Evolutionary conservation across 2,329 filamentous ascomycete genomes (phyloP).

Genomic region (Aspergillus bombycis): DNA sequence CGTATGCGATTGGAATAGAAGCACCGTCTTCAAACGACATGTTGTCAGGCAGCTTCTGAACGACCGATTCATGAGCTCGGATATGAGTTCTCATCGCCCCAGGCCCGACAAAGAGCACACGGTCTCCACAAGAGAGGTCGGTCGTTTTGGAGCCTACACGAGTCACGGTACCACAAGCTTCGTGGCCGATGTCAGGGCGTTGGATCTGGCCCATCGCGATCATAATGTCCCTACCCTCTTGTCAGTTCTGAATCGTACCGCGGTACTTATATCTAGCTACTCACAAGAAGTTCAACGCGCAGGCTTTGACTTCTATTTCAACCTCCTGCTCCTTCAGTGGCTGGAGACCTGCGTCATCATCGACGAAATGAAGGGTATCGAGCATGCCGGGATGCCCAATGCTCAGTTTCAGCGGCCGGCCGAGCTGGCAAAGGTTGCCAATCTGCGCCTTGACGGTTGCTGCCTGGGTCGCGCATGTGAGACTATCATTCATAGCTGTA

Average conservation of each 20-base stretch:
- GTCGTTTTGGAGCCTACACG: background rate
- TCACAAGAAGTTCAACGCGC: background rate
- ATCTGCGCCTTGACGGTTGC: too few relatives aligned
- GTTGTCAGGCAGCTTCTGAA: background rate
- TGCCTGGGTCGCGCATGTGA: too few relatives aligned
- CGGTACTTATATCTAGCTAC: background rate
- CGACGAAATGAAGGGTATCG: background rate
- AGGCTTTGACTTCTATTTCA: background rate
- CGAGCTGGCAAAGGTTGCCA: background rate
- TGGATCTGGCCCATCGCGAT: background rate
- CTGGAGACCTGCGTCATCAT: background rate
- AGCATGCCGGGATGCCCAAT: background rate
- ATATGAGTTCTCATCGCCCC: background rate
- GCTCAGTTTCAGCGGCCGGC: background rate
- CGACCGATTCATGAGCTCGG: background rate
- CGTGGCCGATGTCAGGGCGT: background rate
- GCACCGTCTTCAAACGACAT: background rate
- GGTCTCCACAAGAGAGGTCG: background rate
- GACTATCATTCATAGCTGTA: too few relatives aligned
- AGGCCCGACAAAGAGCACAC: background rate
- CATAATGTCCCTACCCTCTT: background rate
- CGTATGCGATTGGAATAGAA: background rate
- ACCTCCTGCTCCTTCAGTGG: background rate
- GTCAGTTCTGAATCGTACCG: background rate
- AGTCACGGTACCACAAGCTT: background rate